These are phyloP conservation scores for Torulaspora delbrueckii DNA, from an alignment of 805 yeast genomes.

Conservation along the genomic window DNA sequence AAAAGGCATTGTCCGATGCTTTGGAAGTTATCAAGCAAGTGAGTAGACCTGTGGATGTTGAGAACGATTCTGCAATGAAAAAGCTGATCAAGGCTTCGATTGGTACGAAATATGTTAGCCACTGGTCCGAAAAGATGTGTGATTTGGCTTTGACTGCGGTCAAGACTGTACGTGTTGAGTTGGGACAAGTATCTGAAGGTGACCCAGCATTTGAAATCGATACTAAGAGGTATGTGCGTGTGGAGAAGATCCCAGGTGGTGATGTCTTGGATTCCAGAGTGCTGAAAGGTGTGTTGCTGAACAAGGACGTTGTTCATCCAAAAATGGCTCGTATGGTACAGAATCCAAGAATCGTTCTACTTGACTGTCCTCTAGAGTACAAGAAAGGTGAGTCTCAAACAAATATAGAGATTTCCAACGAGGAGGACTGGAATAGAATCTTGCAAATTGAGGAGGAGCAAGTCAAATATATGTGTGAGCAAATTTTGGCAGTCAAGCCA, in stretches of 20 bases:
- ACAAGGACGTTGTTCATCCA: conserved; percentile 98
- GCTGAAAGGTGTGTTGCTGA: conserved; percentile 84
- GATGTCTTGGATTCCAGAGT: conserved; percentile 87
- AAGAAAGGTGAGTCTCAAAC: conserved; percentile 99
- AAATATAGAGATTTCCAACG: conserved; percentile 92
- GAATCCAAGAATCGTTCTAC: conserved; percentile 80
- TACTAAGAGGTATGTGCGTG: conserved; percentile 83
- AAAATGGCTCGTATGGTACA: conserved; percentile 88
- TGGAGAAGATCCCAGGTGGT: conserved; percentile 97
- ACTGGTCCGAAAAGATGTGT: conserved; percentile 93
- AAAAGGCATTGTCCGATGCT: conserved; percentile 86
- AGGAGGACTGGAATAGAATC: conserved; percentile 92
- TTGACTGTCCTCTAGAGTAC: conserved; percentile 96
- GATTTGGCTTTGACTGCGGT: conserved; percentile 82
- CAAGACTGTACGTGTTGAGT: conserved; percentile 64
- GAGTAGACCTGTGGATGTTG: conserved; percentile 75
- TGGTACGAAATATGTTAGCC: conserved; percentile 89
- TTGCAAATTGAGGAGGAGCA: conserved; percentile 98
- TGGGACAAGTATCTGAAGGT: conserved; percentile 42
- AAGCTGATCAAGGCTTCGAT: conserved; percentile 83
- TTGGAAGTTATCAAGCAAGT: conserved; percentile 79
- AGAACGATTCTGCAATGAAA: conserved; percentile 81
- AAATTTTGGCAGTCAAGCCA: conserved; percentile 78
- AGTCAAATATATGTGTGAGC: conserved; percentile 80
- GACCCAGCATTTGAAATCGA: conserved; percentile 74